These are phyloP conservation scores for Chrysosporium keratinophilum DNA, from an alignment of 2,329 filamentous ascomycete genomes.

Conservation along the genomic window DNA sequence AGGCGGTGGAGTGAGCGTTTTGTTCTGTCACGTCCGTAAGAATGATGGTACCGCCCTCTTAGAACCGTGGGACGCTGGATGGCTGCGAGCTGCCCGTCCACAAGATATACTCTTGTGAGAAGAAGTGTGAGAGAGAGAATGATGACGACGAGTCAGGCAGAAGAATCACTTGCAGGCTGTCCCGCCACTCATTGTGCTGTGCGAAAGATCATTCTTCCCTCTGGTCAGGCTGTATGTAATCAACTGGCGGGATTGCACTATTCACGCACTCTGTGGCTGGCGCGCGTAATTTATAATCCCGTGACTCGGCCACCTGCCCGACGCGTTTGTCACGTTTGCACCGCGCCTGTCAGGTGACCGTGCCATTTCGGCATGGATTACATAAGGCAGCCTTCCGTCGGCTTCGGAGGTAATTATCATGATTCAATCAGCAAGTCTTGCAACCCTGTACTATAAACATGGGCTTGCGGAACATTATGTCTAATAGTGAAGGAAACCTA, in stretches of 20 bases:
- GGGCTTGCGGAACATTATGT: too few relatives aligned
- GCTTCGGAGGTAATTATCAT: background rate
- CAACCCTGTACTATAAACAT: too few relatives aligned
- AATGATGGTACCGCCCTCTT: background rate
- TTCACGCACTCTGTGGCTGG: too few relatives aligned
- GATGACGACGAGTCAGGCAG: background rate
- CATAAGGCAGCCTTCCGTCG: too few relatives aligned
- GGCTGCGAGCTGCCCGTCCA: background rate
- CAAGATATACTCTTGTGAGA: too few relatives aligned
- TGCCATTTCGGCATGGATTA: background rate
- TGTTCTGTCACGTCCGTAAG: background rate
- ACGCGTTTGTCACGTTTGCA: background rate
- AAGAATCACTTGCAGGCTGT: background rate
- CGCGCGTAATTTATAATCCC: background rate
- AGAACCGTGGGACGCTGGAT: background rate
- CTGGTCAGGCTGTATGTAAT: too few relatives aligned
- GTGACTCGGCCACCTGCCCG: background rate
- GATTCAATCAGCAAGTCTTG: background rate
- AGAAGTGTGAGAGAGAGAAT: background rate
- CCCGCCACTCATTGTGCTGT: background rate
- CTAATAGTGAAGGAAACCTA: background rate
- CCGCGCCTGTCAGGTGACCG: background rate
- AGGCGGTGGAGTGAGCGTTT: constrained; percentile 4
- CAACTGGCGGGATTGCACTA: too few relatives aligned
- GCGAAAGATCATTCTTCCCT: too few relatives aligned